phyloP scores from a whole-genome alignment of 2,329 filamentous ascomycete genomes.

The Aspergillus fumigatus region DNA sequence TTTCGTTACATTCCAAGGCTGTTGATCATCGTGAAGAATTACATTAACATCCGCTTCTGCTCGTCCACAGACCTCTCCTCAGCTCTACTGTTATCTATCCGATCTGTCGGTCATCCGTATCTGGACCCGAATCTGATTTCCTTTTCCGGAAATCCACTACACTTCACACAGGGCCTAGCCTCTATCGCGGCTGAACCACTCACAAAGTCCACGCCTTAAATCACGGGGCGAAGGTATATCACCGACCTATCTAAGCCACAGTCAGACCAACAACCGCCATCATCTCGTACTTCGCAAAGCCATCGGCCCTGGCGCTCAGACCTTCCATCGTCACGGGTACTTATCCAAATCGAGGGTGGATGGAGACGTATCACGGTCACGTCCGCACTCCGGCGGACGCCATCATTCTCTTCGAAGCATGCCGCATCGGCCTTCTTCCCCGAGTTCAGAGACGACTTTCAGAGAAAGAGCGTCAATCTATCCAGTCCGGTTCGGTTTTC shows the following conservation, averaged over 20 bases:
- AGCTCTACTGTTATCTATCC: not conserved
- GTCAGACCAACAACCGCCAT: not conserved
- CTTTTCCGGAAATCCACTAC: slow-evolving; percentile 8
- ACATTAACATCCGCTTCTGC: slow-evolving; percentile 8
- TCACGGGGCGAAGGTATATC: not conserved
- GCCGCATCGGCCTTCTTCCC: slow-evolving; percentile 79
- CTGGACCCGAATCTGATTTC: slow-evolving; percentile 1
- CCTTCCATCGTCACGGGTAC: slow-evolving; percentile 13
- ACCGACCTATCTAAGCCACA: not conserved
- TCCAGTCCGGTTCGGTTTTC: slow-evolving; percentile 94
- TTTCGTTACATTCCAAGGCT: slow-evolving; percentile 10
- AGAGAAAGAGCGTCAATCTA: slow-evolving; percentile 94
- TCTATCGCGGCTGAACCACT: not conserved
- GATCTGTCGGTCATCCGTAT: not conserved
- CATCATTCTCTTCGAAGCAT: slow-evolving; percentile 98
- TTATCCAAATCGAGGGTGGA: slow-evolving; percentile 40
- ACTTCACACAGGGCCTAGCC: not conserved
- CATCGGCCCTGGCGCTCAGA: slow-evolving; percentile 17
- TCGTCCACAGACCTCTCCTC: not conserved
- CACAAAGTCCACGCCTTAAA: not conserved
- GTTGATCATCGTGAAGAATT: slow-evolving; percentile 14
- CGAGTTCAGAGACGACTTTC: slow-evolving; percentile 89
- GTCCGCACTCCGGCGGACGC: slow-evolving; percentile 95
- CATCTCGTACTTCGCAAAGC: slow-evolving; percentile 8
- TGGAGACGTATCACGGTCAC: slow-evolving; percentile 96